Conservation (phyloP, 192 early-diverging fungal genomes). For the Radiomyces spectabilis region DNA sequence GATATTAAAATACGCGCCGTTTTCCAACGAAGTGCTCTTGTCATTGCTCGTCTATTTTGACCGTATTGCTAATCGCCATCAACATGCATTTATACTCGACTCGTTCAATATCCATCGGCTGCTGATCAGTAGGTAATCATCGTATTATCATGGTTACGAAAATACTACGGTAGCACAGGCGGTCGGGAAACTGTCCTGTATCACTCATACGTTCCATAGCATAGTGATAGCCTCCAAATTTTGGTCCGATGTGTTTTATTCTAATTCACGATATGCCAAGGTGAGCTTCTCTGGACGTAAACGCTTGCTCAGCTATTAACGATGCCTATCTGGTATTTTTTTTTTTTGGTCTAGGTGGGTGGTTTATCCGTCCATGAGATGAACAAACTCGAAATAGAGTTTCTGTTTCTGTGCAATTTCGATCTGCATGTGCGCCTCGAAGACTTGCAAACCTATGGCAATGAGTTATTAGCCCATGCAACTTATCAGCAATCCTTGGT, state of each 20-base stretch:
- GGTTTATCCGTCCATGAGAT: conserved; percentile 62
- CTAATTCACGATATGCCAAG: conserved; percentile 66
- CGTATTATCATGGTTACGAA: no score
- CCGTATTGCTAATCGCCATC: conserved; percentile 47
- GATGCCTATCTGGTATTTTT: background rate
- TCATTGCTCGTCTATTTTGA: conserved; percentile 71
- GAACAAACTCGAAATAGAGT: conserved; percentile 70
- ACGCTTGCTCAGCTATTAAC: background rate
- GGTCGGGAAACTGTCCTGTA: no score
- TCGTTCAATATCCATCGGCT: conserved; percentile 67
- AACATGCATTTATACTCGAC: conserved; percentile 54
- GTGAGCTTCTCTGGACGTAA: conserved; percentile 17
- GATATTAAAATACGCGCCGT: conserved; percentile 60
- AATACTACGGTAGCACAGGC: no score
- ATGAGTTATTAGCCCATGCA: conserved; percentile 43
- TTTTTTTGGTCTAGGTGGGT: conserved; percentile 47
- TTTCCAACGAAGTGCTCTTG: conserved; percentile 59
- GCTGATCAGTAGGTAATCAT: conserved; percentile 39
- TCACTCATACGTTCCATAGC: conserved; percentile 8
- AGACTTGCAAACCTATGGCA: conserved; percentile 55
- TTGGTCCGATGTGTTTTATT: conserved; percentile 65
- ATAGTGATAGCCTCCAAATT: conserved; percentile 72
- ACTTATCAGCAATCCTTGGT: no score
- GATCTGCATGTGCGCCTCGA: conserved; percentile 55
- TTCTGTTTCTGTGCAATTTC: conserved; percentile 64